A percentile compares a stretch with the other conserved stretches of the same genome.
Evolutionary conservation across 2,329 filamentous ascomycete genomes (phyloP).

Genomic region (Fusarium odoratissimum): DNA sequence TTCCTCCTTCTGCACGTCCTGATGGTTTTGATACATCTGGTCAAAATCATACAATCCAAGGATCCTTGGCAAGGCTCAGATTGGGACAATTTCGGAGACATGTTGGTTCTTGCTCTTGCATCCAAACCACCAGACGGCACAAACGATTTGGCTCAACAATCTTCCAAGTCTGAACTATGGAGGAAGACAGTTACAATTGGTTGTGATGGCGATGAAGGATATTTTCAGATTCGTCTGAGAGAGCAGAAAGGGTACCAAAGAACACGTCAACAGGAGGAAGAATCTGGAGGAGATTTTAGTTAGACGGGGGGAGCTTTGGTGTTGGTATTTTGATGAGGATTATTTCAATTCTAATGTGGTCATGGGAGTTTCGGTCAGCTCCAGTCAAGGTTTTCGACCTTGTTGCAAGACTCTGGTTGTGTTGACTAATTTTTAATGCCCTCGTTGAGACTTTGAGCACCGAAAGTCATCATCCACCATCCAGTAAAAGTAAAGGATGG

Average conservation of each 20-base stretch:
- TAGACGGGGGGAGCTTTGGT: too few relatives aligned
- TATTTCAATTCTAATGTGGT: too few relatives aligned
- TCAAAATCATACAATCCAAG: too few relatives aligned
- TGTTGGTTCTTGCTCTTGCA: neutral
- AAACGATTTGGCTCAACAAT: accelerated
- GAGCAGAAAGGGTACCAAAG: neutral
- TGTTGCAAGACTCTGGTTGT: too few relatives aligned
- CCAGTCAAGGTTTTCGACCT: too few relatives aligned
- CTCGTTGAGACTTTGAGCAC: too few relatives aligned
- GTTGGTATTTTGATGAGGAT: too few relatives aligned
- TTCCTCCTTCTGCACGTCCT: accelerated
- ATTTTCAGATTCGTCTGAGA: accelerated
- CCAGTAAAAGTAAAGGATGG: too few relatives aligned
- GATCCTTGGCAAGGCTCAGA: neutral
- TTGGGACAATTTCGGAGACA: neutral
- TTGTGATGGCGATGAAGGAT: accelerated
- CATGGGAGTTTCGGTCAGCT: too few relatives aligned
- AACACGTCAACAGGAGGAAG: neutral
- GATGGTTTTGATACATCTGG: accelerated
- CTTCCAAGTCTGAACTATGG: neutral
- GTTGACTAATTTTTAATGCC: too few relatives aligned
- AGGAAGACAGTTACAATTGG: accelerated
- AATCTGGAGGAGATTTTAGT: too few relatives aligned
- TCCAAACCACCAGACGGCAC: neutral
- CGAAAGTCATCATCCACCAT: too few relatives aligned